Percentiles rank a stretch among this genome's conserved stretches.
Conservation (phyloP, 176 grass and related monocot species). For the Aegilops bicornis region DNA sequence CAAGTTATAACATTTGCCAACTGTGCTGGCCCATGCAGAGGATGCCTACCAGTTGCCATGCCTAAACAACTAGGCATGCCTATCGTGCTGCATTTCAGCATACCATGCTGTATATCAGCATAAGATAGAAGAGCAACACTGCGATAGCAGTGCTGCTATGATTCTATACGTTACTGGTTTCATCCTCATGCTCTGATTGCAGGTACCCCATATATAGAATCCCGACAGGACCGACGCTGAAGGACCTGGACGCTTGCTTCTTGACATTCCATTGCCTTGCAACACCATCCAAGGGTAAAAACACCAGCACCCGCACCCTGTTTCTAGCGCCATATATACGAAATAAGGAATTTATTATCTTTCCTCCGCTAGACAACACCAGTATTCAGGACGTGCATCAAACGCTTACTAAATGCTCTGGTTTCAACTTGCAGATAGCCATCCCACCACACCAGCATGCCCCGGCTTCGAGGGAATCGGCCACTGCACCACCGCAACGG, state of each 20-base stretch:
- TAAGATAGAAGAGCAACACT: slow-evolving; percentile 68
- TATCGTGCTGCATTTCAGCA: slow-evolving; percentile 48
- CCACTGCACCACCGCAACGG: not conserved
- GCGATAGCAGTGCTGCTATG: slow-evolving; percentile 42
- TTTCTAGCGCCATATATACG: not conserved
- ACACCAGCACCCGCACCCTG: slow-evolving; percentile 27
- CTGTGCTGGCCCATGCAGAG: slow-evolving; percentile 66
- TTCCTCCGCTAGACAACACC: not conserved
- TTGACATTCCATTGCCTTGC: slow-evolving; percentile 90
- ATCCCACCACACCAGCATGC: slow-evolving; percentile 29
- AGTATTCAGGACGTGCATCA: not conserved
- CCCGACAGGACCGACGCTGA: slow-evolving; percentile 94
- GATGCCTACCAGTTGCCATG: slow-evolving; percentile 69
- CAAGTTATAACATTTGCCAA: slow-evolving; percentile 56
- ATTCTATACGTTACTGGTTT: slow-evolving; percentile 65
- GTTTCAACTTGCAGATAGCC: slow-evolving; percentile 36
- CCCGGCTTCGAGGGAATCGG: slow-evolving; percentile 41
- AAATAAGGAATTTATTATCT: not conserved
- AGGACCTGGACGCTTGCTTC: slow-evolving; percentile 97
- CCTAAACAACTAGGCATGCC: slow-evolving; percentile 58
- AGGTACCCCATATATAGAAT: slow-evolving; percentile 99
- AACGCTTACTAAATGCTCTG: too few relatives aligned
- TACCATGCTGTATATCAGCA: slow-evolving; percentile 45
- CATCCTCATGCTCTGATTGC: slow-evolving; percentile 63
- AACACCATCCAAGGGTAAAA: slow-evolving; percentile 78